These are phyloP conservation scores for Alternaria alternata DNA, from an alignment of 2,329 filamentous ascomycete species.

Conservation along the genomic window DNA sequence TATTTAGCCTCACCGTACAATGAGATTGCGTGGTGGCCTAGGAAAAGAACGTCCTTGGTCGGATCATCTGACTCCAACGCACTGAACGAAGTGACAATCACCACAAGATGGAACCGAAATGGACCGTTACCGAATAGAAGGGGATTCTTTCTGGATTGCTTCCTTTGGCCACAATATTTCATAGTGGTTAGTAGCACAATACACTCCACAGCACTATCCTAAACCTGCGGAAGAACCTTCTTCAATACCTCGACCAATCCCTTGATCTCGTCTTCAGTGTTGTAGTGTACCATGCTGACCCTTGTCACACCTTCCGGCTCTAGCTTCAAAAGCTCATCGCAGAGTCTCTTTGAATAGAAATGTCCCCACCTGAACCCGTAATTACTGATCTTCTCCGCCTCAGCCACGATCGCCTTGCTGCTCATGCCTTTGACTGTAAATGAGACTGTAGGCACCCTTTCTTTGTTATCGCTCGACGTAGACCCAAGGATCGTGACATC, in stretches of 20 bases:
- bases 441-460: constrained; percentile 71
- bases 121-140: background rate
- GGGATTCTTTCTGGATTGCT: background rate
- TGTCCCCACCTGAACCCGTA: constrained; percentile 72
- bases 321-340: constrained; percentile 66
- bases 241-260: constrained; percentile 63
- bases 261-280: constrained; percentile 69
- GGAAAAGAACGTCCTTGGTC: too few relatives aligned
- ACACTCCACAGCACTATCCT: background rate
- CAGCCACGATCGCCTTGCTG: constrained; percentile 67
- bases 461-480: constrained; percentile 54
- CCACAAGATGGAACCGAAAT: background rate
- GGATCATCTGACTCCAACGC: too few relatives aligned
- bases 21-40: too few relatives aligned
- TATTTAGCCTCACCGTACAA: too few relatives aligned
- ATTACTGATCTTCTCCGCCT: constrained; percentile 65
- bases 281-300: constrained; percentile 78
- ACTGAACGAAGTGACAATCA: background rate
- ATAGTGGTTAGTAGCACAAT: background rate
- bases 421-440: constrained; percentile 68
- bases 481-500: constrained; percentile 69
- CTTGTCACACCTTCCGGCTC: constrained; percentile 70
- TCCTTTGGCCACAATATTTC: background rate
- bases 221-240: constrained; percentile 52
- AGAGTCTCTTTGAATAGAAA: constrained; percentile 73